These are phyloP conservation scores for Cercophora newfieldiana DNA, from an alignment of 495 filamentous ascomycete species.

Conservation along the genomic window DNA sequence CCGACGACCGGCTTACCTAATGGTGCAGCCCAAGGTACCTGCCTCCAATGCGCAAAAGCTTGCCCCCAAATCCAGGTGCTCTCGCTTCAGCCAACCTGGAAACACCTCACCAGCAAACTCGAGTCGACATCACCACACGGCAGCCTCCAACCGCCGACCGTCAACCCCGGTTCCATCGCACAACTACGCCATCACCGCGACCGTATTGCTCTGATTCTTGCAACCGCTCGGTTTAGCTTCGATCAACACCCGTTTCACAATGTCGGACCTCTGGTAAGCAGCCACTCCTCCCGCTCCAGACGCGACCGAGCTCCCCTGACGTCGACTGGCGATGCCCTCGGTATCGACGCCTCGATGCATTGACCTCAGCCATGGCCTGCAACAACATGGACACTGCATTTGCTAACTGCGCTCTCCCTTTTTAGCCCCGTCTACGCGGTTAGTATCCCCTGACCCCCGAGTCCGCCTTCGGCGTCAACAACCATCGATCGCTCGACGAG, in stretches of 20 bases:
- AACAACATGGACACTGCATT: neutral
- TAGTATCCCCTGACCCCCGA: conserved; percentile 53
- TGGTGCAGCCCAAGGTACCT: conserved; percentile 12
- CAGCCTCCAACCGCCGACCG: conserved; percentile 17
- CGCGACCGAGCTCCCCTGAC: conserved; percentile 25
- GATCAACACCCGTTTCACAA: conserved; percentile 36
- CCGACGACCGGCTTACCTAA: conserved; percentile 34
- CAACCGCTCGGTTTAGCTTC: conserved; percentile 32
- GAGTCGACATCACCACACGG: conserved; percentile 30
- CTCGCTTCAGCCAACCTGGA: conserved; percentile 44
- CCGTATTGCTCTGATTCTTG: conserved; percentile 14
- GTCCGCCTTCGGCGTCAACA: conserved; percentile 19
- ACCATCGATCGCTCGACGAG: conserved; percentile 2
- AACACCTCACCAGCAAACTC: conserved; percentile 41
- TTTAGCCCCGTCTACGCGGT: conserved; percentile 97
- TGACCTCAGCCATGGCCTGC: neutral
- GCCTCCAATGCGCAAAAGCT: conserved; percentile 28
- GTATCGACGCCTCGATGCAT: neutral
- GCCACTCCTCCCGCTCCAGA: conserved; percentile 26
- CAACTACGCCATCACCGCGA: conserved; percentile 17
- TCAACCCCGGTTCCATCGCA: conserved; percentile 23
- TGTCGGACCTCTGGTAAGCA: conserved; percentile 46
- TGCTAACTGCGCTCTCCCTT: conserved; percentile 27
- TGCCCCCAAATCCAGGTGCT: conserved; percentile 24
- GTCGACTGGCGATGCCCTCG: neutral